Conservation (phyloP, 2,329 filamentous ascomycete genomes). For the Cryphonectria radicalis region DNA sequence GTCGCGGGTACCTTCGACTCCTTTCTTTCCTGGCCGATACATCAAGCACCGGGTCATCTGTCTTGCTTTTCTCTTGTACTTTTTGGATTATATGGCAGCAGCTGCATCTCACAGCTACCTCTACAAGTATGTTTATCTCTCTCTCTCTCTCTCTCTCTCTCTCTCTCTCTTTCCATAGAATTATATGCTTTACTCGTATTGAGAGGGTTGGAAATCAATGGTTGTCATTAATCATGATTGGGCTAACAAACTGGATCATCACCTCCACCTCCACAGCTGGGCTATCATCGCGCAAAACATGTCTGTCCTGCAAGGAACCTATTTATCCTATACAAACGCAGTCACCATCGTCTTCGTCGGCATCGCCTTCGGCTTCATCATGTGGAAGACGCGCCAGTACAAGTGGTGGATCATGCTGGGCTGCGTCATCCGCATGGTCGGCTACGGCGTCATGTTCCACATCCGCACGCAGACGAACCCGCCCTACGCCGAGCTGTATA, state of each 20-base stretch:
- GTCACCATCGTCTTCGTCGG: conserved; percentile 48
- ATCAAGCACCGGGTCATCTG: conserved; percentile 49
- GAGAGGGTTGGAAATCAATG: too few species aligned
- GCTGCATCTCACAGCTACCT: conserved; percentile 51
- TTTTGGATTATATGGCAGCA: conserved; percentile 48
- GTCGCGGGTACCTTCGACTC: conserved; percentile 46
- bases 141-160: too few species aligned
- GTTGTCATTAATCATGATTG: too few species aligned
- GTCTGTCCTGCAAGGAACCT: conserved; percentile 46
- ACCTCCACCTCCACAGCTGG: conserved; percentile 40
- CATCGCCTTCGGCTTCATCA: conserved; percentile 45
- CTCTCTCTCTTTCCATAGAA: too few species aligned
- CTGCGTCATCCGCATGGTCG: conserved; percentile 47
- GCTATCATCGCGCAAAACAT: conserved; percentile 42
- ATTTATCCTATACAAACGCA: conserved; percentile 43
- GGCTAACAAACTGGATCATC: not conserved
- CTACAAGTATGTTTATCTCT: conserved; percentile 40
- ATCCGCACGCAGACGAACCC: conserved; percentile 49
- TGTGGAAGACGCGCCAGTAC: conserved; percentile 48
- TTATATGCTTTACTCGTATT: too few species aligned
- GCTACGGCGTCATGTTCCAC: conserved; percentile 56
- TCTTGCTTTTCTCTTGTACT: conserved; percentile 44
- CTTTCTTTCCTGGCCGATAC: conserved; percentile 50
- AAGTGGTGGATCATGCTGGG: conserved; percentile 51
- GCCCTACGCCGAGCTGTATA: conserved; percentile 47